Evolutionary conservation across 2,329 filamentous ascomycete genomes (phyloP).

Genomic region (Calonectria pteridis): DNA sequence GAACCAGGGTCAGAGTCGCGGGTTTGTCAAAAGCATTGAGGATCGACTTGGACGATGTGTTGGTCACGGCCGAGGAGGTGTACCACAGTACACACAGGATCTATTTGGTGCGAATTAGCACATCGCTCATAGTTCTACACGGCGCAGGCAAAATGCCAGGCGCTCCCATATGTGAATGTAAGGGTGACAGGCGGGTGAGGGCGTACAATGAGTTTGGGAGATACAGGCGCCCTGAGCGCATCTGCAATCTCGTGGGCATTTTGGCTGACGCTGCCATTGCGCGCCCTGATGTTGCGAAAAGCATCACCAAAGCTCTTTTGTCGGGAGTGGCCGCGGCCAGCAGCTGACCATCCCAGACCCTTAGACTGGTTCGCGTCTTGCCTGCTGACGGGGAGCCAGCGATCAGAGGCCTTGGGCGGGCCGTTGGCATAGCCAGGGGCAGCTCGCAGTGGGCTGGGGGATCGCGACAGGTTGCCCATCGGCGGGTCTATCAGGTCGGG

Average conservation of each 20-base stretch:
- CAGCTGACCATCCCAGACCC: slow-evolving; percentile 42
- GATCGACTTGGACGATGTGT: slow-evolving; percentile 98
- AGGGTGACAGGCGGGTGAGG: slow-evolving; percentile 10
- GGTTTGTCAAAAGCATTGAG: slow-evolving; percentile 91
- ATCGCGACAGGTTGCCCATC: slow-evolving; percentile 45
- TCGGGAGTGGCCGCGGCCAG: slow-evolving; percentile 69
- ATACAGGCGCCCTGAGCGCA: slow-evolving; percentile 90
- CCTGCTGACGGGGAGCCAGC: slow-evolving; percentile 45
- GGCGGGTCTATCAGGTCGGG: slow-evolving; percentile 64
- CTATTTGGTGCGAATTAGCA: slow-evolving; percentile 62
- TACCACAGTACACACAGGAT: slow-evolving; percentile 92
- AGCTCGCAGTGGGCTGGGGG: slow-evolving; percentile 44
- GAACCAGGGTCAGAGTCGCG: slow-evolving; percentile 89
- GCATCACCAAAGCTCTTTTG: slow-evolving; percentile 93
- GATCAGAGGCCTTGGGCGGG: slow-evolving; percentile 45
- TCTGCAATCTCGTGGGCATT: slow-evolving; percentile 95
- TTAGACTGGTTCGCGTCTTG: slow-evolving; percentile 34
- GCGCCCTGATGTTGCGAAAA: slow-evolving; percentile 83
- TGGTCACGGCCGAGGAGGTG: slow-evolving; percentile 92
- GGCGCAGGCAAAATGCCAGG: not conserved
- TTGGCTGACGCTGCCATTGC: slow-evolving; percentile 88
- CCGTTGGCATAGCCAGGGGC: slow-evolving; percentile 45
- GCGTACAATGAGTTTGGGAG: slow-evolving; percentile 85
- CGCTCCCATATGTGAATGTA: not conserved
- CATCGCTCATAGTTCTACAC: slow-evolving; percentile 32